Percentiles rank a stretch among this genome's conserved stretches.
phyloP scores from a whole-genome alignment of 2,329 filamentous ascomycete genomes.

The Botryotinia narcissicola region DNA sequence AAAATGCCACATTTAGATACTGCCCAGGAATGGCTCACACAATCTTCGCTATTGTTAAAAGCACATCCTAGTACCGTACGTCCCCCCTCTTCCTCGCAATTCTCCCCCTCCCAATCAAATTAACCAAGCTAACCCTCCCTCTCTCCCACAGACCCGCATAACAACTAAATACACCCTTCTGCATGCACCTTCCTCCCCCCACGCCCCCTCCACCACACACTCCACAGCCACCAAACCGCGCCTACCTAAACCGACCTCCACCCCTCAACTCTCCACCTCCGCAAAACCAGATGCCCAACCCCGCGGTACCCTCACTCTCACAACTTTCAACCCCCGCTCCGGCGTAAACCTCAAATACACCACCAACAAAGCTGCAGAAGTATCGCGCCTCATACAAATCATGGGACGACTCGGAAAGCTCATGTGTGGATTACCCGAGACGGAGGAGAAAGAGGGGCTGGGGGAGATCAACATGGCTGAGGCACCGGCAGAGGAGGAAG shows the following conservation, averaged over 20 bases:
- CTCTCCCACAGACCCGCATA: slow-evolving; percentile 68
- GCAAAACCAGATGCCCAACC: slow-evolving; percentile 45
- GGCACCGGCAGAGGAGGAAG: slow-evolving; percentile 42
- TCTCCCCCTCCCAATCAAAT: slow-evolving; percentile 14
- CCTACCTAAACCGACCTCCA: slow-evolving; percentile 35
- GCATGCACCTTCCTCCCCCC: slow-evolving; percentile 39
- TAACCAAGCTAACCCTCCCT: slow-evolving; percentile 22
- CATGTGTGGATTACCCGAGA: slow-evolving; percentile 56
- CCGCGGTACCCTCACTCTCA: slow-evolving; percentile 73
- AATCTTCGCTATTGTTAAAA: slow-evolving; percentile 81
- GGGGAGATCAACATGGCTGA: slow-evolving; percentile 42
- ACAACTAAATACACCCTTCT: slow-evolving; percentile 86
- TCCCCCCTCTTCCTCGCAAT: slow-evolving; percentile 9
- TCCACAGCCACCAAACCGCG: slow-evolving; percentile 26
- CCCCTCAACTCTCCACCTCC: slow-evolving; percentile 38
- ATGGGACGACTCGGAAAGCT: slow-evolving; percentile 72
- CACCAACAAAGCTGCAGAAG: slow-evolving; percentile 88
- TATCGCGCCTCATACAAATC: slow-evolving; percentile 73
- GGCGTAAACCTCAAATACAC: slow-evolving; percentile 87
- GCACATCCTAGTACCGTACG: slow-evolving; percentile 81
- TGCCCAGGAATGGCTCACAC: slow-evolving; percentile 86
- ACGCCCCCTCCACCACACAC: slow-evolving; percentile 30
- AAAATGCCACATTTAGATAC: slow-evolving; percentile 78
- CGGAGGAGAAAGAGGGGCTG: slow-evolving; percentile 26
- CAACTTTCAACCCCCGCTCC: slow-evolving; percentile 81